Evolutionary conservation across 352 stramenopile species (phyloP), one percentile per base, ranked within the genome.

Genomic region (Phytophthora sojae): DNA sequence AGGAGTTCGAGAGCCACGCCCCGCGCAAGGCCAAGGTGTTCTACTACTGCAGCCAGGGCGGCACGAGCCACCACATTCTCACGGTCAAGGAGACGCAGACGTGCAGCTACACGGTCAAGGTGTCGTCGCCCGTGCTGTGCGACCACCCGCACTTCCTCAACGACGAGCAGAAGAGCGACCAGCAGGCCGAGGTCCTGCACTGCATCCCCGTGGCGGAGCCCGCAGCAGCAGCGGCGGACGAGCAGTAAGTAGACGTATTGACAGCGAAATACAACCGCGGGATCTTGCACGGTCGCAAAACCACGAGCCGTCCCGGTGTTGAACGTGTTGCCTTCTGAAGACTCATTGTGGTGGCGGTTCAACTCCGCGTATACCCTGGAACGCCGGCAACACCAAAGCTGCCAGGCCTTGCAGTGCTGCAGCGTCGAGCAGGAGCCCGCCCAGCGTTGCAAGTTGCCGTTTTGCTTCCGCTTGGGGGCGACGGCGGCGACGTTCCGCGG

Each of bases 91-190:
- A 96, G 75, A 91, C 81, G 21, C 85, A 94, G 72, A 96, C 89
- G n/a, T 96, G 89, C 67, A 68, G 64, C 49, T 96, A 96, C 68
- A 86, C 86, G 57, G 77, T 96, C 57, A 94, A 96, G 63, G 80
- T 96, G 51, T 93, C 86, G 12, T 82, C 86, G 6, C 83, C 89
- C 0, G 75, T 83, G 54, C 71, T 96, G 32, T 96, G 89, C 51
- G 81, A 92, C 56, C 89, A 96, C 67, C 89, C 89, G 58, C 85
- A 96, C 53, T 96, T 96, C 64, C 71, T 92, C 57, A 92, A 81
- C 32, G 83, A 92, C 45, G 83, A 93, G 58, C 75, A 82, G 29
- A 87, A 80, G 29, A 82, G 73, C 56, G 81, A 86, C 30, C 76
- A 83, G 12, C 65, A 79, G 7, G 67, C 85, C 0, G 77, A 93